Conservation (phyloP, 164 flowering plant genomes). For the Chloranthus sessilifolius region DNA sequence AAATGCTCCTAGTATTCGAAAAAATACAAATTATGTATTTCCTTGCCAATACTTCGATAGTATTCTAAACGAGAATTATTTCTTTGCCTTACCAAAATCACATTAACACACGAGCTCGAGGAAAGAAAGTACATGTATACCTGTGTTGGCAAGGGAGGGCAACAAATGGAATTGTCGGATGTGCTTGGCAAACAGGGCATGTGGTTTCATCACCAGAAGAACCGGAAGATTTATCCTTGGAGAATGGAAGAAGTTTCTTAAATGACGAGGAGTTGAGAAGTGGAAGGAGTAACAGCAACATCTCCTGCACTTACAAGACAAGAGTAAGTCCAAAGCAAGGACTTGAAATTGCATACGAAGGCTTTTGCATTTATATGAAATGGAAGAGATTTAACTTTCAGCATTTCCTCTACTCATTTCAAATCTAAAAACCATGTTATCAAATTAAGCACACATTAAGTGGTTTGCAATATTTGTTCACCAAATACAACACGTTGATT, state of each 20-base stretch:
- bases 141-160: slow-evolving; percentile 98
- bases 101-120: neutral
- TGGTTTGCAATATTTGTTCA: too few relatives aligned
- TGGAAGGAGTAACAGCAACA: slow-evolving; percentile 91
- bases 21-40: too few relatives aligned
- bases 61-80: too few relatives aligned
- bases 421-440: too few relatives aligned
- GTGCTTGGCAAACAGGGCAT: slow-evolving; percentile 82
- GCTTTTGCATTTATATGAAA: neutral
- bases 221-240: slow-evolving; percentile 69
- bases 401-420: too few relatives aligned
- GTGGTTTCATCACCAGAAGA: slow-evolving; percentile 43
- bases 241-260: slow-evolving; percentile 75
- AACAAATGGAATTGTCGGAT: slow-evolving; percentile 72
- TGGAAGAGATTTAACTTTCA: slow-evolving; percentile 10
- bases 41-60: too few relatives aligned
- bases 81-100: neutral
- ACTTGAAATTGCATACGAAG: neutral
- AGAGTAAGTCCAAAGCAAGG: slow-evolving; percentile 1
- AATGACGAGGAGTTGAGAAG: slow-evolving; percentile 88
- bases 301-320: slow-evolving; percentile 50
- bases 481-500: too few relatives aligned
- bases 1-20: too few relatives aligned
- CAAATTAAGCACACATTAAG: too few relatives aligned
- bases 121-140: slow-evolving; percentile 25